Evolutionary conservation across 495 filamentous ascomycete genomes (phyloP).

Genomic region (Talaromyces wortmannii): DNA sequence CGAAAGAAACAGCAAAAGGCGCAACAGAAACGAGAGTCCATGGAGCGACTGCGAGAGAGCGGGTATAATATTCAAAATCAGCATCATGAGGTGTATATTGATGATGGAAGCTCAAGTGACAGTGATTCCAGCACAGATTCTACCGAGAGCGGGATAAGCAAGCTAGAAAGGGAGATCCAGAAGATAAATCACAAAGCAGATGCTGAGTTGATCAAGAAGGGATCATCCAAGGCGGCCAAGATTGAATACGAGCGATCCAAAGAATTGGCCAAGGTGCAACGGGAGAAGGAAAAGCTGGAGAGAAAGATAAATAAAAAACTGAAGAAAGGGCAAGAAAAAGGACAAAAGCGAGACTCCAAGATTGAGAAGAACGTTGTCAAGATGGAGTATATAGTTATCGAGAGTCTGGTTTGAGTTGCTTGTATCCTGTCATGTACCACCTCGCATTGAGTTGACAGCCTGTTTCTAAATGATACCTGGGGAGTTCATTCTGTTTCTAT

Average conservation of each 20-base stretch:
- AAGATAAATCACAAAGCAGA: background rate
- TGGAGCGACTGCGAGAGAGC: background rate
- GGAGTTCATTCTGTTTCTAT: background rate
- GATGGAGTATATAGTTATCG: constrained; percentile 3
- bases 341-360: background rate
- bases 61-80: background rate
- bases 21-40: background rate
- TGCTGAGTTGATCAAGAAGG: background rate
- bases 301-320: background rate
- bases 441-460: background rate
- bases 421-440: background rate
- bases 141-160: background rate
- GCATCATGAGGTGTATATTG: background rate
- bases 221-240: background rate
- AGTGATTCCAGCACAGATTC: background rate
- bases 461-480: background rate
- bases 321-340: background rate
- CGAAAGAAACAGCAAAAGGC: background rate
- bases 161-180: background rate
- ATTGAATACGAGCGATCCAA: background rate
- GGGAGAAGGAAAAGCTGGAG: background rate
- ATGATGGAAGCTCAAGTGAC: background rate
- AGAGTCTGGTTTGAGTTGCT: background rate
- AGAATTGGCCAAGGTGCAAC: background rate
- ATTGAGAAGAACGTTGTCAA: background rate